These are phyloP conservation scores for Periconia sp. DNA, from an alignment of 2,329 filamentous ascomycete genomes.

Conservation along the genomic window DNA sequence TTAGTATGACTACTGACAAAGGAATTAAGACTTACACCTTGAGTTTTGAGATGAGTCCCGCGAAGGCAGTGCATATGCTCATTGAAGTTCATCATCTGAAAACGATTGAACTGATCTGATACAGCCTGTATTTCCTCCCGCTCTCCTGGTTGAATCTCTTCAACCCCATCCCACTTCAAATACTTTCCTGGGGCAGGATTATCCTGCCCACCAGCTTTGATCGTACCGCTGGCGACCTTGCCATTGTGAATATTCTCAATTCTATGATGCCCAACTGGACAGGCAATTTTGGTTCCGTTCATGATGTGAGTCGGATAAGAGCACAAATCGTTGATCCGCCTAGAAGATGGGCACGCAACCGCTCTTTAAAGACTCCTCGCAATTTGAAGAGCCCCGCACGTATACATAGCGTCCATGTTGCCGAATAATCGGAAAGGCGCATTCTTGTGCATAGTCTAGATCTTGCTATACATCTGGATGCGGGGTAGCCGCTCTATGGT, in stretches of 20 bases:
- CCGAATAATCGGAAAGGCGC: neutral
- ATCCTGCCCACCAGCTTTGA: slow-evolving; percentile 29
- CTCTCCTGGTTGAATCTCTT: slow-evolving; percentile 48
- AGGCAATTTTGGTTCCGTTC: slow-evolving; percentile 22
- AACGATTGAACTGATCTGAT: slow-evolving; percentile 54
- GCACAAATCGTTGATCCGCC: neutral
- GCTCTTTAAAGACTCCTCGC: neutral
- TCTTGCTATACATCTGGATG: neutral
- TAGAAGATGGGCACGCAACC: neutral
- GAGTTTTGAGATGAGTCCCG: slow-evolving; percentile 55
- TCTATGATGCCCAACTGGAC: slow-evolving; percentile 27
- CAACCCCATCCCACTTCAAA: slow-evolving; percentile 52
- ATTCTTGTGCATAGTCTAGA: neutral
- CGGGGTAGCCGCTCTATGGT: slow-evolving; percentile 5
- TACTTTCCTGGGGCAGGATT: slow-evolving; percentile 42
- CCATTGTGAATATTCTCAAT: slow-evolving; percentile 35
- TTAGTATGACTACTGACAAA: neutral
- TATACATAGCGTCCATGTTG: neutral
- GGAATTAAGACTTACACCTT: slow-evolving; percentile 42
- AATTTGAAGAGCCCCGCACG: neutral
- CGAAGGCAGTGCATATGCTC: slow-evolving; percentile 38
- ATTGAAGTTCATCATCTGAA: slow-evolving; percentile 54
- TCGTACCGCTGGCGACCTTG: slow-evolving; percentile 29
- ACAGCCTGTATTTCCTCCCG: slow-evolving; percentile 53
- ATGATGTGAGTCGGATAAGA: slow-evolving; percentile 9